A percentile compares a stretch with the other conserved stretches of the same genome.
phyloP scores from a whole-genome alignment of 495 filamentous ascomycete species.

The Aspergillus diversus region DNA sequence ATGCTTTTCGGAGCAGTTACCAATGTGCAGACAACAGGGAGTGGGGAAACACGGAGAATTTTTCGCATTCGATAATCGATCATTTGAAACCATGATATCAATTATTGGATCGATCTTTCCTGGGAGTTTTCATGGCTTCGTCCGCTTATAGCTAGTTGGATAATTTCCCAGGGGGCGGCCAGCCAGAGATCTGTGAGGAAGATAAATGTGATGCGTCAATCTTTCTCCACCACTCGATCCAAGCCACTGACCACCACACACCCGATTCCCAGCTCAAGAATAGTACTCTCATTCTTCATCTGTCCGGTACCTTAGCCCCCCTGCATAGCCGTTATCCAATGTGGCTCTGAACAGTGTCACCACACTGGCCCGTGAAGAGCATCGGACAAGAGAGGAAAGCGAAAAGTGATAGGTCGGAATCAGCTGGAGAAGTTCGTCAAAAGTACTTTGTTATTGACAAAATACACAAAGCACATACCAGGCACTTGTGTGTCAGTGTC shows the following conservation, averaged over 20 bases:
- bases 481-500: neutral
- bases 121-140: neutral
- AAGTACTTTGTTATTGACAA: neutral
- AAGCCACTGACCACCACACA: neutral
- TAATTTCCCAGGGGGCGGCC: neutral
- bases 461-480: neutral
- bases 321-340: slow-evolving; percentile 32
- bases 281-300: slow-evolving; percentile 10
- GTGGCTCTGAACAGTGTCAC: slow-evolving; percentile 17
- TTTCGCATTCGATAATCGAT: slow-evolving; percentile 7
- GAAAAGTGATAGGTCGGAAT: slow-evolving; percentile 25
- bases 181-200: neutral
- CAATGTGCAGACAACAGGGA: neutral
- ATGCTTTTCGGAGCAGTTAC: slow-evolving; percentile 2
- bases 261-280: slow-evolving; percentile 1
- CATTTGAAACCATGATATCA: slow-evolving; percentile 9
- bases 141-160: slow-evolving; percentile 1
- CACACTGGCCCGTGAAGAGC: slow-evolving; percentile 8
- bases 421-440: neutral
- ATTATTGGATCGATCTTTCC: slow-evolving; percentile 3
- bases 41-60: slow-evolving; percentile 6
- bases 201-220: slow-evolving; percentile 13
- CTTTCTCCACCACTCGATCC: slow-evolving; percentile 6
- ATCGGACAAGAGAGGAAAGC: neutral
- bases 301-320: slow-evolving; percentile 22